Evolutionary conservation across 2,329 filamentous ascomycete genomes (phyloP).

Genomic region (Epichloe sibirici): DNA sequence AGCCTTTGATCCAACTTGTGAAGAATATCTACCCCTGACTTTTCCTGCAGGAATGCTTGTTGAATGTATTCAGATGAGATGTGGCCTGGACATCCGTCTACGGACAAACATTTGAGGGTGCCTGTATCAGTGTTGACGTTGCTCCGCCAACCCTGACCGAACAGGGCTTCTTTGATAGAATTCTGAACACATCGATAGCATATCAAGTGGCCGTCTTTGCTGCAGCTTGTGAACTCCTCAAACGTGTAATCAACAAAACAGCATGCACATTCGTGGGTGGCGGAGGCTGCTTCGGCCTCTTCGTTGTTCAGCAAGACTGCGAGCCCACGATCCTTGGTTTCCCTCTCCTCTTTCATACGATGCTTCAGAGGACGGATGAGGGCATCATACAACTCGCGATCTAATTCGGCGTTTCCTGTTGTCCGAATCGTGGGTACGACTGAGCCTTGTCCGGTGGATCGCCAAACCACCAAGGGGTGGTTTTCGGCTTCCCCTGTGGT

Average conservation of each 20-base stretch:
- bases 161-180: constrained; percentile 75
- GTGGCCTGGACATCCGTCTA: constrained; percentile 63
- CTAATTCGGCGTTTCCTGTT: constrained; percentile 53
- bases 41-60: constrained; percentile 58
- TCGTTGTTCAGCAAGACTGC: constrained; percentile 43
- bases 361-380: constrained; percentile 42
- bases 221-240: constrained; percentile 64
- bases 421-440: constrained; percentile 49
- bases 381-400: constrained; percentile 47
- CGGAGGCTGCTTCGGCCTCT: constrained; percentile 45
- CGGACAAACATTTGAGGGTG: constrained; percentile 73
- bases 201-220: constrained; percentile 55
- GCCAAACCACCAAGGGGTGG: constrained; percentile 53
- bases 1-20: constrained; percentile 68
- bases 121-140: constrained; percentile 62
- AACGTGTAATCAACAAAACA: constrained; percentile 62
- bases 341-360: constrained; percentile 29
- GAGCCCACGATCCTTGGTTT: constrained; percentile 38
- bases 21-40: constrained; percentile 58
- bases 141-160: constrained; percentile 82
- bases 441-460: constrained; percentile 40
- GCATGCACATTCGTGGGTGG: constrained; percentile 61
- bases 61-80: constrained; percentile 58
- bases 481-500: constrained; percentile 42
- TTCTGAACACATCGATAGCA: constrained; percentile 75